These are phyloP conservation scores for Spergularia bocconei DNA, from an alignment of 148 eudicot genomes.

Conservation along the genomic window DNA sequence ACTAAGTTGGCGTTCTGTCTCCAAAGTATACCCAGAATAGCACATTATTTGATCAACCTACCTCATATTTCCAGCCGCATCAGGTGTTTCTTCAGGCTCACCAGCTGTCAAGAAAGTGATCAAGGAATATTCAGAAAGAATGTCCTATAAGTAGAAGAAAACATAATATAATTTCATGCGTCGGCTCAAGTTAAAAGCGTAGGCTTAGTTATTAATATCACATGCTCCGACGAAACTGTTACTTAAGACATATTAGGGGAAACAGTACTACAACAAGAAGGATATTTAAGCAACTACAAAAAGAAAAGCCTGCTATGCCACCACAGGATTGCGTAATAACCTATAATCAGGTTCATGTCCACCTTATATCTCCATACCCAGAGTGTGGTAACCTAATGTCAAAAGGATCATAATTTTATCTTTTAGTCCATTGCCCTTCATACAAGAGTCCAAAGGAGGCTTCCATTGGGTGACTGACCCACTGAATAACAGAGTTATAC, in stretches of 20 bases:
- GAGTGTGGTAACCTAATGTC: too few species aligned
- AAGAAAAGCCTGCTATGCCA: not conserved
- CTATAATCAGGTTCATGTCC: too few species aligned
- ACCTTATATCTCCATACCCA: too few species aligned
- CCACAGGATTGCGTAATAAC: not conserved
- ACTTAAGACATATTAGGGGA: too few species aligned
- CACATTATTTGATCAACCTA: conserved; percentile 22
- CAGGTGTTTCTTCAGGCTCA: conserved; percentile 41
- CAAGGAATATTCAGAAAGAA: conserved; percentile 5
- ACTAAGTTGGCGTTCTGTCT: not conserved
- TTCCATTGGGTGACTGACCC: not conserved
- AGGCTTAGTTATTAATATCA: not conserved
- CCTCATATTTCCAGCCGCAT: conserved; percentile 35
- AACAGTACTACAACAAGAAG: not conserved
- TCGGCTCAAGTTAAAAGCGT: not conserved
- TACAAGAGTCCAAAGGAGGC: not conserved
- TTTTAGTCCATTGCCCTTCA: too few species aligned
- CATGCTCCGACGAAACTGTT: not conserved
- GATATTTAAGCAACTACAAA: not conserved
- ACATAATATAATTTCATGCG: not conserved
- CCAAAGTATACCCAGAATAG: not conserved
- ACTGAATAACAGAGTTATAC: not conserved
- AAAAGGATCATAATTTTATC: too few species aligned
- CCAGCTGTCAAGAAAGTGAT: conserved; percentile 34
- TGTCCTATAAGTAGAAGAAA: not conserved